Evolutionary conservation across 139 green algal genomes (phyloP), one percentile per base, ranked within the genome.

Genomic region (Tetraselmis striata): DNA sequence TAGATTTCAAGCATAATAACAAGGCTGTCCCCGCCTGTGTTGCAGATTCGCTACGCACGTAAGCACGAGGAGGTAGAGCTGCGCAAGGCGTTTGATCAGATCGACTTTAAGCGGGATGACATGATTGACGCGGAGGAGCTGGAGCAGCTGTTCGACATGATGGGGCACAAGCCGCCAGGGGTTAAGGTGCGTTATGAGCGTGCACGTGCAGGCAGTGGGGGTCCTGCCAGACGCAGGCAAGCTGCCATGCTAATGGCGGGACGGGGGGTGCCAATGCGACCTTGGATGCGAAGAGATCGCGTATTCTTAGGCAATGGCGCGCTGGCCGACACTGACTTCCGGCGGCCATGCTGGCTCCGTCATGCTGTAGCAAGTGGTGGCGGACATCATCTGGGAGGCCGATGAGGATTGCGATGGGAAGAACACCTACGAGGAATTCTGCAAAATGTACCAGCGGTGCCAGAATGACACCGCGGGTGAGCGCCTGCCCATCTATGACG

Each of bases 341-440:
- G n/a, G n/a, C n/a, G n/a, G n/a, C n/a, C n/a, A n/a, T n/a, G n/a
- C n/a, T n/a, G n/a, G n/a, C n/a, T n/a, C n/a, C n/a, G n/a, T n/a
- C n/a, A n/a, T n/a, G n/a, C n/a, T n/a, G n/a, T n/a, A 93, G 90
- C 84, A 88, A 1, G 95, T 98, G 32, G 88, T 97, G 26, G 92
- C 97, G 77, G 94, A 98, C 88, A 97, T 98, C 88, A 97, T 98
- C 77, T 98, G 95, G 95, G 95, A 98, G 84, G 95, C 97, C n/a
- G 95, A 98, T 79, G 95, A 98, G 85, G 95, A 98, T 86, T 97
- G 94, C 85, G 95, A 95, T 80, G 86, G 88, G 74, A 77, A 29
- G 27, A 78, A 93, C 11, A 92, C 79, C 30, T 94, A 88, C 89
- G 74, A 84, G 23, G 95, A 98, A 84, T 98, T 98, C 82, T 92